A percentile compares a stretch with the other conserved stretches of the same genome.
These are phyloP conservation scores for Tephrocybe sp. DNA, from an alignment of 768 basidiomycete species.

Conservation along the genomic window DNA sequence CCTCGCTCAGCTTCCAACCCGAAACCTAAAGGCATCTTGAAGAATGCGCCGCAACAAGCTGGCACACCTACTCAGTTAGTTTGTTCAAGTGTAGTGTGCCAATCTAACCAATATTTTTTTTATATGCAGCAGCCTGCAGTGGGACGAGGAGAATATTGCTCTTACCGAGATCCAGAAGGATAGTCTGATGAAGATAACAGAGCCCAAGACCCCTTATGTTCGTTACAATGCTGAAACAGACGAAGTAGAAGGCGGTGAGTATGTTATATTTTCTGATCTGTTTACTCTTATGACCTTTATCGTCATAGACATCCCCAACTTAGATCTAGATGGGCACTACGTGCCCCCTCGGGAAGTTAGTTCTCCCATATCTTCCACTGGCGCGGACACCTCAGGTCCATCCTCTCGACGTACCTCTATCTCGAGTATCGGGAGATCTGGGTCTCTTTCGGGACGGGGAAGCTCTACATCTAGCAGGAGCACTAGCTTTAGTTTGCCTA, in stretches of 20 bases:
- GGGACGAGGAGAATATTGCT: slow-evolving; percentile 95
- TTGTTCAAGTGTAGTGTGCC: background rate
- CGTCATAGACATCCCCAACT: slow-evolving; percentile 73
- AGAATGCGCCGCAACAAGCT: slow-evolving; percentile 64
- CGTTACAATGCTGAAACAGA: slow-evolving; percentile 88
- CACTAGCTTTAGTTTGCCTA: slow-evolving; percentile 80
- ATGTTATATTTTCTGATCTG: slow-evolving; percentile 4
- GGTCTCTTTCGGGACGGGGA: slow-evolving; percentile 49
- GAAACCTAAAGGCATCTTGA: slow-evolving; percentile 86
- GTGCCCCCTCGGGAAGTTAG: slow-evolving; percentile 28
- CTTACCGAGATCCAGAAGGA: slow-evolving; percentile 93
- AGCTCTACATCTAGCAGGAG: slow-evolving; percentile 72
- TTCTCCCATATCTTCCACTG: slow-evolving; percentile 56
- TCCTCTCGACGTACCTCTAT: slow-evolving; percentile 76
- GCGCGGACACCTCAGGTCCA: slow-evolving; percentile 58
- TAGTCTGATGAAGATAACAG: slow-evolving; percentile 97
- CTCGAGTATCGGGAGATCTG: slow-evolving; percentile 57
- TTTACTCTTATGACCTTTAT: background rate
- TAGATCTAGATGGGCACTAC: slow-evolving; percentile 55
- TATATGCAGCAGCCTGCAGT: slow-evolving; percentile 67
- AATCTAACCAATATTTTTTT: slow-evolving; percentile 9
- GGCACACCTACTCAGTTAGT: slow-evolving; percentile 45
- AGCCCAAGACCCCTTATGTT: slow-evolving; percentile 96
- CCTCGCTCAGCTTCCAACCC: slow-evolving; percentile 64
- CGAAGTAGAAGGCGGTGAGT: slow-evolving; percentile 76